Percentiles rank a stretch among this genome's conserved stretches.
Conservation (phyloP, 768 basidiomycete species). For the Suillus subaureus region DNA sequence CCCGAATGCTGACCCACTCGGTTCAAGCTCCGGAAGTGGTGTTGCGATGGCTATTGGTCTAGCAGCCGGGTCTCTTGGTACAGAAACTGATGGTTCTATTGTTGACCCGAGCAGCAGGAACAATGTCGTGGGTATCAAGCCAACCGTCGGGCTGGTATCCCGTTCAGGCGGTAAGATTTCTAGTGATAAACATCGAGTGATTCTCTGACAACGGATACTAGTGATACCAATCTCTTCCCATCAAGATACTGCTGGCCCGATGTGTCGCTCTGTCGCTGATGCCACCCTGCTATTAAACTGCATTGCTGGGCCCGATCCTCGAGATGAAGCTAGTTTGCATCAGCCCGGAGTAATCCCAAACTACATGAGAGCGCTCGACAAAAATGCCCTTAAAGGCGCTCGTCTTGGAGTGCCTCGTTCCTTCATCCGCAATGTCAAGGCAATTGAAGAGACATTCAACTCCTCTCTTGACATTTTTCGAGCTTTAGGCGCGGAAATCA, state of each 20-base stretch:
- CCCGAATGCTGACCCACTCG: conserved; percentile 42
- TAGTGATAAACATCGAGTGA: background rate
- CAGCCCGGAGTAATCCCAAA: conserved; percentile 56
- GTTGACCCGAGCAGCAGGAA: conserved; percentile 43
- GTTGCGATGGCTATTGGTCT: conserved; percentile 45
- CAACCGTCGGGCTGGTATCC: conserved; percentile 43
- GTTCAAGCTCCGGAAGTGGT: conserved; percentile 46
- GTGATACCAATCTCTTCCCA: conserved; percentile 59
- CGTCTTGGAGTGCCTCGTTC: conserved; percentile 56
- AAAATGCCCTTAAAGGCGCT: conserved; percentile 49
- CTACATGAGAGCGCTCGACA: conserved; percentile 53
- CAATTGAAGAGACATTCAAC: conserved; percentile 39
- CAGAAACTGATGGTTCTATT: conserved; percentile 52
- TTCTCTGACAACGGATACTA: conserved; percentile 21
- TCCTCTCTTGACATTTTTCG: conserved; percentile 42
- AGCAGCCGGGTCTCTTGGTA: conserved; percentile 43
- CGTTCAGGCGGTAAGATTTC: conserved; percentile 33
- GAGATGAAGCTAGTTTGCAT: conserved; percentile 52
- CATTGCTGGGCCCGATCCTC: conserved; percentile 55
- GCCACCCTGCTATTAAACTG: conserved; percentile 54
- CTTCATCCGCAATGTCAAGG: conserved; percentile 26
- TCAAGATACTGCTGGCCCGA: conserved; percentile 63
- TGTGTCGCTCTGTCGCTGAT: conserved; percentile 55
- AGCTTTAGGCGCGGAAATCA: conserved; percentile 42
- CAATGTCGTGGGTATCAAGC: conserved; percentile 45